Evolutionary conservation across 352 stramenopile genomes (phyloP), one percentile per base, ranked within the genome.

Genomic region (Phytophthora litchii): DNA sequence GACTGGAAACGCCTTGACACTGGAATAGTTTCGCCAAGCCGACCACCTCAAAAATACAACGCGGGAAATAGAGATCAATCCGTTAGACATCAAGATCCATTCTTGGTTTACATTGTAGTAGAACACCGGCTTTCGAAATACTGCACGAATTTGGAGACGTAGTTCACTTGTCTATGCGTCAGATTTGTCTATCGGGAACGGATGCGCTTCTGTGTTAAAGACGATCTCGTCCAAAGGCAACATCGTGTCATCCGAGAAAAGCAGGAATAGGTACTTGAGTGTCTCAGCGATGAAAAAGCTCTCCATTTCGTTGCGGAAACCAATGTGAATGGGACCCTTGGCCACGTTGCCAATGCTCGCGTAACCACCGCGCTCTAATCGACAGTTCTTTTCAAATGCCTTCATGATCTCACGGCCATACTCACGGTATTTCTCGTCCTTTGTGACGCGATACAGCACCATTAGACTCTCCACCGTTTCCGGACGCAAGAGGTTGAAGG

Each of bases 241-340:
- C 48, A 95, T 67, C n/a, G 73, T 72, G 50, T 95, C 80, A 48
- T 94, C 80, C 19, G 73, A 88, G 65, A 97, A 97, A 19, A 97
- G 76, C 51, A 98, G 62, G 65, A 96, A 97, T 34, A 98, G 73
- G 71, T 97, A 98, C 78, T 98, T 98, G 66, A 97, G 82, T 58
- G 92, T 98, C 79, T 97, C 91, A 21, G 86, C 88, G 54, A 97
- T 70, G 64, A 97, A 98, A 64, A 95, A 97, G 29, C 86, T 97
- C 57, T 96, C 88, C 88, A 96, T 97, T 53, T 89, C 81, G 72
- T 86, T 71, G 8, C 78, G 72, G 21, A 83, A 90, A 20, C 71
- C 61, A 52, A 70, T 60, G 25, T 67, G 59, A 29, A 72, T 54
- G 4, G 77, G 67, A 1, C 70, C 70, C n/a, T 64, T 76, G 19